These are phyloP conservation scores for Sclerotiophoma versabilis DNA, from an alignment of 2,329 filamentous ascomycete genomes.

Conservation along the genomic window DNA sequence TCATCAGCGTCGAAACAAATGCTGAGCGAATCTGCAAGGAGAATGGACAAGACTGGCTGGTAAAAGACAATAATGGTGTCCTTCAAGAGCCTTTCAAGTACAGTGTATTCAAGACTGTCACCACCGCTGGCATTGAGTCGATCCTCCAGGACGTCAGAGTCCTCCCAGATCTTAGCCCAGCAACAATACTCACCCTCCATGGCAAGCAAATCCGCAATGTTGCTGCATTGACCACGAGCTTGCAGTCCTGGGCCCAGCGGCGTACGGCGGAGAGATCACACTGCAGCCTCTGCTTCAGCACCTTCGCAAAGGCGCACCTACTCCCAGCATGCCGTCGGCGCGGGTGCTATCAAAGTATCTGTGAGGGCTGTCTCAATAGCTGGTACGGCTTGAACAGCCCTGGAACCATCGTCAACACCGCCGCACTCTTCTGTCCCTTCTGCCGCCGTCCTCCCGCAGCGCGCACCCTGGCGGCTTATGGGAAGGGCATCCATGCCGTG, in stretches of 20 bases:
- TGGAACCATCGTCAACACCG: conserved; percentile 56
- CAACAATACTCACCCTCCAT: conserved; percentile 37
- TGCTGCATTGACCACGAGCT: conserved; percentile 41
- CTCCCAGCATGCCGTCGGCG: conserved; percentile 55
- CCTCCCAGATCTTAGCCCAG: conserved; percentile 34
- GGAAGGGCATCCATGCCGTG: conserved; percentile 49
- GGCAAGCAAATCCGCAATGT: conserved; percentile 56
- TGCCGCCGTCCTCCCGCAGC: conserved; percentile 56
- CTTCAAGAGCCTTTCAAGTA: conserved; percentile 51
- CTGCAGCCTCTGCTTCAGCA: conserved; percentile 58
- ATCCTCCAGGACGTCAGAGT: conserved; percentile 51
- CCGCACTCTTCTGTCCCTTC: conserved; percentile 60
- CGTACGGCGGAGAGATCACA: conserved; percentile 50
- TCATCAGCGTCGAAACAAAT: conserved; percentile 50
- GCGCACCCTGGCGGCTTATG: conserved; percentile 45
- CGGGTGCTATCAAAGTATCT: conserved; percentile 56
- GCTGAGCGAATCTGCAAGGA: conserved; percentile 49
- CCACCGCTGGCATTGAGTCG: conserved; percentile 34
- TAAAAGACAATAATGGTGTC: conserved; percentile 50
- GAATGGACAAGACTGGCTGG: conserved; percentile 55
- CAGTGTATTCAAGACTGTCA: conserved; percentile 47
- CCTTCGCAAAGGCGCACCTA: conserved; percentile 47
- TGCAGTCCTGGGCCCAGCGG: conserved; percentile 49
- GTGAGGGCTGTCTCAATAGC: conserved; percentile 48
- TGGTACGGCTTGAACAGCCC: conserved; percentile 59